Evolutionary conservation across 2,329 filamentous ascomycete genomes (phyloP), one percentile per base, ranked within the genome.

Genomic region (Calonectria pseudoreteaudii): DNA sequence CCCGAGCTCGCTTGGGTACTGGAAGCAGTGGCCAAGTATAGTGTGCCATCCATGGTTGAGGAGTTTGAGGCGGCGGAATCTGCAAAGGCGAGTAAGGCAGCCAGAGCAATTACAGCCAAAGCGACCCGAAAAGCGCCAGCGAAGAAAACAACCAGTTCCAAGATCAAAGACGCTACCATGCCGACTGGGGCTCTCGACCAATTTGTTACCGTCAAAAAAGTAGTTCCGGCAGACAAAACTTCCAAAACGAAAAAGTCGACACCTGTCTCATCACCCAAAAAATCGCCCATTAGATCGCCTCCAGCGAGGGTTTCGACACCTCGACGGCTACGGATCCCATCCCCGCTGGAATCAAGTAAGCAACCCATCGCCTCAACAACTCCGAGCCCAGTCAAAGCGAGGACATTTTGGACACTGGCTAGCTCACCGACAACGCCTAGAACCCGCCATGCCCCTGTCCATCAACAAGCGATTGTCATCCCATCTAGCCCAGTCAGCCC

Each of bases 371-470:
- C 77, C 72, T 77, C 75, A 73, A 75, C 77, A 60, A 74, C 75
- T 52, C 76, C 76, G 68, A 79, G 67, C 66, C 75, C 78, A 72
- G 74, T 74, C 69, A 74, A 76, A 70, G 64, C 76, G 56, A 74
- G 74, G 73, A 75, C 83, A 74, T 80, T 83, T 67, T 85, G 86
- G 85, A 84, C 83, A 70, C 83, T 85, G 77, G 81, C 81, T 77
- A 82, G 85, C 86, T 88, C 86, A 87, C 87, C 85, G 79, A 75
- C 76, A 71, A 79, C 80, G 76, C 84, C 85, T 83, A 88, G 86
- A 79, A 83, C 78, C 58, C 73, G 77, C 73, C 77, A 78, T 60
- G 71, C 49, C 69, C 31, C 38, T 68, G 69, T 66, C 70, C 76
- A 58, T 3, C 79, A 79, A 83, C 72, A 88, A 78, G 77, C 86